Evolutionary conservation across 2,329 filamentous ascomycete genomes (phyloP), one percentile per base, ranked within the genome.

Genomic region (Penicillium olsonii): DNA sequence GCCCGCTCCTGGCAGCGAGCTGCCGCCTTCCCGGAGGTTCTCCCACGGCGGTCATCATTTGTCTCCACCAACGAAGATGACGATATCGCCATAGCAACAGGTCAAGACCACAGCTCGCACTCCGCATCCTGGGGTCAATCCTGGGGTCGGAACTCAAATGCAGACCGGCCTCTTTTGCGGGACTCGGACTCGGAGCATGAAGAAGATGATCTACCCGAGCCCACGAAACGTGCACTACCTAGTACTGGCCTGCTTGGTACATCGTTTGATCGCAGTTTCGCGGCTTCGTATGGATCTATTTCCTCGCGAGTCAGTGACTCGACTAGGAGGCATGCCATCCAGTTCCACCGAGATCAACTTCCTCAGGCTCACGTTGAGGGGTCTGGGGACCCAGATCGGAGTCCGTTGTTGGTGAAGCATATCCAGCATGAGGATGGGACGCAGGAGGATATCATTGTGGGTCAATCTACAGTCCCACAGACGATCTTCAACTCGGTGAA

Each of bases 401-500:
- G 88, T 57, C 88, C 90, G 2, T 80, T 96, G 47, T 75, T 96
- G n/a, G 86, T 96, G 45, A 92, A 91, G 73, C 88, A 92, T 69
- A 82, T 96, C 11, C 88, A 95, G 67, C 88, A 94, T 56, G 78
- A 82, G 61, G 90, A 94, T 58, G 90, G 94, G 35, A 90, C 87
- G 64, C 82, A 92, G 40, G 84, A 96, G 48, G 82, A 92, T 60
- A 82, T 92, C 2, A 85, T 96, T 2, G 87, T 95, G 54, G 92
- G 92, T 33, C 91, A 95, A 74, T 95, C 90, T n/a, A 99, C 92
- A 1, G 78, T 97, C 14, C 91, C 91, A 0, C 92, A 97, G 74
- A 97, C 92, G 6, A 82, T 96, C 54, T 95, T 97, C 78, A 99
- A 99, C 72, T 95, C 90, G 3, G 92, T 92, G 67, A 96, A 96